These are phyloP conservation scores for Erythrophleum fordii DNA, from an alignment of 306 rosid species.

Conservation along the genomic window DNA sequence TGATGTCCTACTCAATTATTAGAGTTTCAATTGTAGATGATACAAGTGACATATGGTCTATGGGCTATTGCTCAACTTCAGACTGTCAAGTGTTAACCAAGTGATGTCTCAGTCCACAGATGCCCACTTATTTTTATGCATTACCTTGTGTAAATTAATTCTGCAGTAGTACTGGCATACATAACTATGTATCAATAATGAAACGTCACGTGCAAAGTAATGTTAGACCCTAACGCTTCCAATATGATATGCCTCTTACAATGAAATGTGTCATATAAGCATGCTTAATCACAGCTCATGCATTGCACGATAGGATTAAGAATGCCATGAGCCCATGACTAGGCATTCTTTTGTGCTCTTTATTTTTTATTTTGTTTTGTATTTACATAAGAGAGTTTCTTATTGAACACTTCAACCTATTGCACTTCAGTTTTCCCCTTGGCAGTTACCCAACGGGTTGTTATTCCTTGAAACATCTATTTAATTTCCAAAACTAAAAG, in stretches of 20 bases:
- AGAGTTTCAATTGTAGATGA: neutral
- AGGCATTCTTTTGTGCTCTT: neutral
- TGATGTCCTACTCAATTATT: neutral
- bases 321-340: neutral
- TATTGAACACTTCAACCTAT: neutral
- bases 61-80: neutral
- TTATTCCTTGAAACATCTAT: conserved; percentile 26
- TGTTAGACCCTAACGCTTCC: neutral
- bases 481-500: conserved; percentile 17
- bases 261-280: neutral
- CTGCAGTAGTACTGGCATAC: neutral
- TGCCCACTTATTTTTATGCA: neutral
- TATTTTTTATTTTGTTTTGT: neutral
- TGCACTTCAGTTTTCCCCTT: neutral
- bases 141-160: conserved; percentile 9
- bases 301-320: neutral
- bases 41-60: neutral
- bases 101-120: neutral
- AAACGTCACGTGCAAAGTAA: conserved; percentile 1
- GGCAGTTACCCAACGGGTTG: conserved; percentile 5
- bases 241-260: conserved; percentile 29
- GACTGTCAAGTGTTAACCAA: neutral
- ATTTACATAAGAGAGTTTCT: neutral
- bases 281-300: conserved; percentile 19
- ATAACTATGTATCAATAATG: conserved; percentile 2